These are phyloP conservation scores for Passiflora organensis DNA, from an alignment of 345 rosid species.

Conservation along the genomic window DNA sequence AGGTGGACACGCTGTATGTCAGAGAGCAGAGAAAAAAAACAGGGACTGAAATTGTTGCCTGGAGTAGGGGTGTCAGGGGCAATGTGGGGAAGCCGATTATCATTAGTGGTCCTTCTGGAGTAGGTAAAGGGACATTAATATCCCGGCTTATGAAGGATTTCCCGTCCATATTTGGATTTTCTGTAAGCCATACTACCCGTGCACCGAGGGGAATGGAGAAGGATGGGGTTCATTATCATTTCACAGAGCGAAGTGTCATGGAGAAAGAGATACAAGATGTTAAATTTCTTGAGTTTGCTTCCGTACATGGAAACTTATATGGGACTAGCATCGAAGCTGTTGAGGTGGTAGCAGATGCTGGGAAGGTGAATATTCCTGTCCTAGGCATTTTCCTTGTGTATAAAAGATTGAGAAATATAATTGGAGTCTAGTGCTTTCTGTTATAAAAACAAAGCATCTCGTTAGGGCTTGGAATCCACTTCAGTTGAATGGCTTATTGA, in stretches of 20 bases:
- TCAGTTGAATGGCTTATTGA: too few species aligned
- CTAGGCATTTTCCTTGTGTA: not conserved
- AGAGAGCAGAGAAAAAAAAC: slow-evolving; percentile 40
- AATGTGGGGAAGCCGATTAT: slow-evolving; percentile 62
- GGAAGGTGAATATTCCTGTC: slow-evolving; percentile 56
- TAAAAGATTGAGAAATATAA: not conserved
- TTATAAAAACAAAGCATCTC: not conserved
- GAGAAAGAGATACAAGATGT: slow-evolving; percentile 73
- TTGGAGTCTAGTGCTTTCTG: not conserved
- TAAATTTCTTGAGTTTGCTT: slow-evolving; percentile 88
- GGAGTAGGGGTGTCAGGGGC: slow-evolving; percentile 78
- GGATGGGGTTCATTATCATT: slow-evolving; percentile 74
- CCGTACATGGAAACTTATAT: slow-evolving; percentile 87
- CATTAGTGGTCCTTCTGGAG: slow-evolving; percentile 91
- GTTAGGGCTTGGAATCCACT: too few species aligned
- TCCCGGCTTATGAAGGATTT: slow-evolving; percentile 72
- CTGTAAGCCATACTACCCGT: slow-evolving; percentile 89
- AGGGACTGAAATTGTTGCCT: slow-evolving; percentile 68
- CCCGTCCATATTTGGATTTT: slow-evolving; percentile 76
- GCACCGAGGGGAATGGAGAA: slow-evolving; percentile 64
- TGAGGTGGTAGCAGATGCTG: slow-evolving; percentile 77
- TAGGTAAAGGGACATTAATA: slow-evolving; percentile 83
- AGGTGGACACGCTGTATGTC: slow-evolving; percentile 72
- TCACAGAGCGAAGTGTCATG: slow-evolving; percentile 65
- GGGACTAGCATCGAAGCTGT: slow-evolving; percentile 94